Evolutionary conservation across 2,329 filamentous ascomycete genomes (phyloP).

Genomic region (Ascochyta viciae-villosae): DNA sequence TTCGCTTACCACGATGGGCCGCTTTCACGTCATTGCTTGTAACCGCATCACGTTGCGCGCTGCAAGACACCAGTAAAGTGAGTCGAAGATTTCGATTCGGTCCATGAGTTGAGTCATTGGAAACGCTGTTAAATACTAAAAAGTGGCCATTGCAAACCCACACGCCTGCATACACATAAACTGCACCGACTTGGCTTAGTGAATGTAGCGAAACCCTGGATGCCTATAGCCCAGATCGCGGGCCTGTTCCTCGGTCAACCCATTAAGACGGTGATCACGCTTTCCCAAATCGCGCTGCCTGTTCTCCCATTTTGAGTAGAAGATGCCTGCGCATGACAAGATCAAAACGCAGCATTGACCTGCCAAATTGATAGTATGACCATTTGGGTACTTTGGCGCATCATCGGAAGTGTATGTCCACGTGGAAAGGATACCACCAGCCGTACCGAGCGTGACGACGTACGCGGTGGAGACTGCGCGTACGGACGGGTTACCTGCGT

Average conservation of each 20-base stretch:
- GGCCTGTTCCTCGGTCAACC: slow-evolving; percentile 56
- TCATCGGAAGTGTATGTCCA: slow-evolving; percentile 62
- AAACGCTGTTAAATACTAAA: slow-evolving; percentile 9
- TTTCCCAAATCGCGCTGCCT: slow-evolving; percentile 56
- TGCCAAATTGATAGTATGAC: slow-evolving; percentile 70
- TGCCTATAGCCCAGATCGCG: slow-evolving; percentile 61
- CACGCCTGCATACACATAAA: background rate
- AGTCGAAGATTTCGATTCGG: slow-evolving; percentile 7
- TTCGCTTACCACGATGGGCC: background rate
- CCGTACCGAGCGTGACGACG: slow-evolving; percentile 71
- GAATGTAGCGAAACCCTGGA: slow-evolving; percentile 64
- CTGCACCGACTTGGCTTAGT: slow-evolving; percentile 34
- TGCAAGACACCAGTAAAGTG: background rate
- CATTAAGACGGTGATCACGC: slow-evolving; percentile 58
- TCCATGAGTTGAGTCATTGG: slow-evolving; percentile 17
- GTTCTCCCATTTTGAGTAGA: slow-evolving; percentile 64
- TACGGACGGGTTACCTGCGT: slow-evolving; percentile 63
- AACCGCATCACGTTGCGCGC: background rate
- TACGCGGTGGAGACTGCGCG: slow-evolving; percentile 64
- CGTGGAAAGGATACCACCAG: slow-evolving; percentile 65
- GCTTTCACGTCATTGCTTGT: background rate
- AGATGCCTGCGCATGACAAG: slow-evolving; percentile 58
- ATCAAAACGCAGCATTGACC: slow-evolving; percentile 57
- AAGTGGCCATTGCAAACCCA: background rate
- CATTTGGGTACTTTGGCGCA: slow-evolving; percentile 71